Base-by-base conservation (phyloP, 2,329 filamentous ascomycete species). In the Colletotrichum sojae region DNA sequence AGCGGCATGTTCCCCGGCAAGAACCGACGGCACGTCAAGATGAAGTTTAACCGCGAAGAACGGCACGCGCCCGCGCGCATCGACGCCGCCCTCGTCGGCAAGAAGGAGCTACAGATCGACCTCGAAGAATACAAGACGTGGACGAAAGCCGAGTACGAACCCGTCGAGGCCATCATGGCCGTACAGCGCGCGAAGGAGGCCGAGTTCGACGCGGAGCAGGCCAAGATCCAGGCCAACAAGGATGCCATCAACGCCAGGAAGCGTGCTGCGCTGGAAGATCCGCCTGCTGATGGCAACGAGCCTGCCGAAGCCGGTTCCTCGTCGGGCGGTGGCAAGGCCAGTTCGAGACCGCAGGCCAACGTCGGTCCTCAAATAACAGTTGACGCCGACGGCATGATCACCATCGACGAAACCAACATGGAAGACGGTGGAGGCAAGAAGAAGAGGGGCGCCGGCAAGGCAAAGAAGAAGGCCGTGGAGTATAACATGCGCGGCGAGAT, bases 1-100 rank as follows among this genome's bases (percentile, higher is more conserved):
- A 87, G 88, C 68, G 88, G 89, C 73, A 90, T 94, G 86, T 95
- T 97, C 75, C 88, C 90, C 1, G 87, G 88, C 71, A 90, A 91
- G 75, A 92, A 88, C 69, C 87, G 94, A 18, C 88, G 91, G 39
- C 89, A 93, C 77, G 87, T 96, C 80, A 95, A 95, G 82, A 86
- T 91, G 72, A 96, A 96, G 78, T 96, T 94, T 81, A 92, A 91
- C 74, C 90, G 91, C 70, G 94, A 96, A 80, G 93, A 96, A 80
- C 85, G 89, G 40, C 83, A 88, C 61, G 86, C 91, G 71, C 90
- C 92, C 0, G 80, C 82, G 3, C 86, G 88, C 71, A 85, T 97
- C 73, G 89, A 89, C 70, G 84, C 85, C 43, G 89, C 89, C 5
- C 83, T 96, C 64, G 87, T 86, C 43, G 89, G 88, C 64, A 83